Base-by-base conservation (phyloP, 139 green algal genomes). In the Chlorella sp. region DNA sequence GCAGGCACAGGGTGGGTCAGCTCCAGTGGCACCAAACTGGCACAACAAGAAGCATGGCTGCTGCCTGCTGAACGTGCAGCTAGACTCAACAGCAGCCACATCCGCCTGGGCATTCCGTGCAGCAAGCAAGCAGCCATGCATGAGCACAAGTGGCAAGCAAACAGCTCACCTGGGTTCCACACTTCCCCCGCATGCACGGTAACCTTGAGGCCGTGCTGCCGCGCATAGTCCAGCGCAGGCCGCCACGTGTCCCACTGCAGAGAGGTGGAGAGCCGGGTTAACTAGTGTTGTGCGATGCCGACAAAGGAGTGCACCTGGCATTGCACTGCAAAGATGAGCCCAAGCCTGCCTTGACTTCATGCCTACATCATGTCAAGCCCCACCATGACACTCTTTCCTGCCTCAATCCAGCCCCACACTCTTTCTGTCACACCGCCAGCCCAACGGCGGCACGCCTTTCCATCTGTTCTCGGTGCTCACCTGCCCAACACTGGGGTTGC, bases 171-270 rank as follows among this genome's bases (percentile, higher is more conserved):
- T 47, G 36, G 64, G 55, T 56, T 60, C 41, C 63, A 55, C 20
- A 92, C 89, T 83, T 98, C 95, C 0, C 78, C 94, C 18, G 89
- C 93, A 81, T 97, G 95, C 74, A 97, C 75, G 25, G 92, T 95
- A 30, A 97, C 83, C 4, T 68, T 62, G 3, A 98, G 91, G 16
- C 93, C 93, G 36, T 81, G 34, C n/a, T 55, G 56, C 9, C 91
- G 80, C 13, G 94, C 94, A 15, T 26, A 11, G 3, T 87, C 47
- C 68, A 95, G 85, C 6, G 94, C 93, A 11, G 87, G 88, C 64
- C 81, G 30, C 93, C 92, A 96, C 17, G 73, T 83, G 5, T 25
- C 65, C 93, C 90, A 96, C 21, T 67, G 64, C 63, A 70, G 34
- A 21, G n/a, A 16, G 44, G 44, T 51, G 44, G 7, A 51, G 44